phyloP scores from a whole-genome alignment of 1,284 basidiomycete species.

The Cryptococcus sp. region DNA sequence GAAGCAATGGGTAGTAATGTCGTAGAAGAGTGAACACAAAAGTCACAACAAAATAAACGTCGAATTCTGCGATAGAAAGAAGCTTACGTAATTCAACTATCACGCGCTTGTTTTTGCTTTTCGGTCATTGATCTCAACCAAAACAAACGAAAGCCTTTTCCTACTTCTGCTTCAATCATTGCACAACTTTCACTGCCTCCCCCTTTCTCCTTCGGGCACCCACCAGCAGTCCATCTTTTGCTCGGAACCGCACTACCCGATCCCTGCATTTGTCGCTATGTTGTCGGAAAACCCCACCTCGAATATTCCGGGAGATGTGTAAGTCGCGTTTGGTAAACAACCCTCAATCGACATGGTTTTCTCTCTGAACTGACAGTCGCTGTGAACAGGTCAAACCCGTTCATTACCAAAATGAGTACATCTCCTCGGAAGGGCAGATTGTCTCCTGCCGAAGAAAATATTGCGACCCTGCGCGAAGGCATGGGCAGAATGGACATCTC shows the following conservation, averaged over 20 bases:
- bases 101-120: background rate
- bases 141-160: constrained; percentile 2
- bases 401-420: constrained; percentile 23
- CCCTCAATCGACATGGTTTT: background rate
- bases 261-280: constrained; percentile 6
- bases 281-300: constrained; percentile 10
- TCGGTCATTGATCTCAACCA: background rate
- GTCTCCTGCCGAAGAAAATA: constrained; percentile 23
- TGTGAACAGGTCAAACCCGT: constrained; percentile 35
- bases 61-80: too few relatives aligned
- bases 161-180: background rate
- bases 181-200: background rate
- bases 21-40: too few relatives aligned
- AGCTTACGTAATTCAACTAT: background rate
- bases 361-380: background rate
- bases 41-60: too few relatives aligned
- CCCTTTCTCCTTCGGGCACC: background rate
- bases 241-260: too few relatives aligned
- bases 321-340: constrained; percentile 11
- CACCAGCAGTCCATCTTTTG: too few relatives aligned
- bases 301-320: constrained; percentile 26
- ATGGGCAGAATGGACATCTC: constrained; percentile 48
- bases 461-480: constrained; percentile 39
- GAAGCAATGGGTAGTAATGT: background rate
- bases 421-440: constrained; percentile 12